Conservation (phyloP, 345 rosid species). For the Heritiera fomes region DNA sequence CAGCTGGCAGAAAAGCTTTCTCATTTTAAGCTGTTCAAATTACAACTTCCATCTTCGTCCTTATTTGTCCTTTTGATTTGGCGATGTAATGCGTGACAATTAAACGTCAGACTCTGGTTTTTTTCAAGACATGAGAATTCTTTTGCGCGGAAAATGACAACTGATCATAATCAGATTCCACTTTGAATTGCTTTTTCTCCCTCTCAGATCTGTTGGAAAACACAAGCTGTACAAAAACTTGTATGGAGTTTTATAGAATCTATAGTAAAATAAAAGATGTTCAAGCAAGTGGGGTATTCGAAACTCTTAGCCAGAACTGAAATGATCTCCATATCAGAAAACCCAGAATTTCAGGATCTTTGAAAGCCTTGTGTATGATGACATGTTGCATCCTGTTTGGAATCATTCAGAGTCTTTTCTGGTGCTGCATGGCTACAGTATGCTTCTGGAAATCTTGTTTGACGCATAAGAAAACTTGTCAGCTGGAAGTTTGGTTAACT, state of each 20-base stretch:
- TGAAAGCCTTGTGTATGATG: background rate
- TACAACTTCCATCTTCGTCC: background rate
- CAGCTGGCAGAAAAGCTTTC: constrained; percentile 21
- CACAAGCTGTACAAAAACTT: background rate
- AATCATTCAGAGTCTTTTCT: background rate
- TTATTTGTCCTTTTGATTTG: background rate
- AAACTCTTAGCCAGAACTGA: background rate
- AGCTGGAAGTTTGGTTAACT: background rate
- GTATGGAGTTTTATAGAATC: background rate
- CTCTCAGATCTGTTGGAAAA: background rate
- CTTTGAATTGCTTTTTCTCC: background rate
- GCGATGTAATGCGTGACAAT: constrained; percentile 3
- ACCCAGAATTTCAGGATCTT: constrained; percentile 5
- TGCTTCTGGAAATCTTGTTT: background rate
- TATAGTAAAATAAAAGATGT: background rate
- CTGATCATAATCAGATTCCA: constrained; percentile 11
- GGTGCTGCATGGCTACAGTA: constrained; percentile 4
- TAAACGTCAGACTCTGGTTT: constrained; percentile 1
- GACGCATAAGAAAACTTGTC: background rate
- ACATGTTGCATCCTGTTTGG: background rate
- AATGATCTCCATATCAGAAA: constrained; percentile 8
- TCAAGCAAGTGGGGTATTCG: background rate
- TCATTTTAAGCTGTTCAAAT: constrained; percentile 13
- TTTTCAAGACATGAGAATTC: background rate
- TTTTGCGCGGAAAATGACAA: background rate